Percentiles rank a stretch among this genome's conserved stretches.
These are phyloP conservation scores for Arthroderma sp. DNA, from an alignment of 2,329 filamentous ascomycete genomes.

Conservation along the genomic window DNA sequence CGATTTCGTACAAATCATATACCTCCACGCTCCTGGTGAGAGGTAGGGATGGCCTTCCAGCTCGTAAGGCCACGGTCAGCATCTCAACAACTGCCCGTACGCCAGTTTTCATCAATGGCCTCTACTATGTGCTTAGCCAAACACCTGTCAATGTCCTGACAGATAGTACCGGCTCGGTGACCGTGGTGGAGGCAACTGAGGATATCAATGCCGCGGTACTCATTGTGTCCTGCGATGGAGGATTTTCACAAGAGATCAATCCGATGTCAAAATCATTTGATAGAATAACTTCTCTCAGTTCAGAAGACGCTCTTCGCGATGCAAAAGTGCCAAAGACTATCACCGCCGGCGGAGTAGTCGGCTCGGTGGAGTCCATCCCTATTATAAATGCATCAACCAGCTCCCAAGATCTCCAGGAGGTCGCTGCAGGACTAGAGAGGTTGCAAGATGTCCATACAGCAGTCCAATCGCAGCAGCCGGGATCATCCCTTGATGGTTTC, in stretches of 20 bases:
- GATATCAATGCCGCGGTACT: neutral
- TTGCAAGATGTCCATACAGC: neutral
- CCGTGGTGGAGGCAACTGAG: neutral
- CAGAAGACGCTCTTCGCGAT: neutral
- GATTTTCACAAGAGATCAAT: neutral
- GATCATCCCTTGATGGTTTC: neutral
- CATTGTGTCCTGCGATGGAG: neutral
- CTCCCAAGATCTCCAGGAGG: neutral
- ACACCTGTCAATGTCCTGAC: neutral
- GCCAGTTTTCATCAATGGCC: neutral
- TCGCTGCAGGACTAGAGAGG: neutral
- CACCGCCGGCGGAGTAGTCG: neutral
- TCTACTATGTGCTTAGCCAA: neutral
- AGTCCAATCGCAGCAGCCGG: neutral
- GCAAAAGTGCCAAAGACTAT: neutral
- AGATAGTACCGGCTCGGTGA: neutral
- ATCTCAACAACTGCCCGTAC: neutral
- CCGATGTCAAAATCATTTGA: neutral
- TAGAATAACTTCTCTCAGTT: neutral
- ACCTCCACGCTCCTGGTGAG: neutral
- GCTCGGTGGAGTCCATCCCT: neutral
- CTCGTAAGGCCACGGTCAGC: neutral
- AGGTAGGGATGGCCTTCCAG: neutral
- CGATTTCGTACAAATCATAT: neutral
- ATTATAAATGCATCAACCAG: neutral